Conservation (phyloP, 768 basidiomycete genomes). For the Lactarius akahatsu region DNA sequence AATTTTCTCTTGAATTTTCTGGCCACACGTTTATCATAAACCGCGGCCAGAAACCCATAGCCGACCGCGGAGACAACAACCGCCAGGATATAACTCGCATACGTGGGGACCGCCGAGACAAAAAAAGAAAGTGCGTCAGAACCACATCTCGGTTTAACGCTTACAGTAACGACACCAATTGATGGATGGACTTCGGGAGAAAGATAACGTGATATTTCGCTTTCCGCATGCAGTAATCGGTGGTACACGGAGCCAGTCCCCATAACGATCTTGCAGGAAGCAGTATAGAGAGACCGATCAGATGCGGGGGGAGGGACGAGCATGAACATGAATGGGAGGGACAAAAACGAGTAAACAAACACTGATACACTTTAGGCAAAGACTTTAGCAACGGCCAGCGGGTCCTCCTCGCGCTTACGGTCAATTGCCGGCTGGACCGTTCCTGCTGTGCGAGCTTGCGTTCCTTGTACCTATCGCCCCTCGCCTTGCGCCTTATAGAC, state of each 20-base stretch:
- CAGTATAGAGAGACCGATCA: background rate
- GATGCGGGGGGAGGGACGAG: background rate
- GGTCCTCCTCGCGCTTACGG: conserved; percentile 68
- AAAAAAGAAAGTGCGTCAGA: background rate
- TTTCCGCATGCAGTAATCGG: background rate
- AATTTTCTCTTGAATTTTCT: no score
- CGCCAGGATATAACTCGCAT: background rate
- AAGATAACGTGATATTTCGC: background rate
- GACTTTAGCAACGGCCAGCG: conserved; percentile 81
- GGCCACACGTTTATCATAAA: background rate
- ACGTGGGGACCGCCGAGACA: background rate
- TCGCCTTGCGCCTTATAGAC: conserved; percentile 62
- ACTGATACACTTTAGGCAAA: conserved; percentile 62
- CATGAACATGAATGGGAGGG: conserved; percentile 11
- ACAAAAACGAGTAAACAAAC: conserved; percentile 15
- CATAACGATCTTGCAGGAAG: background rate
- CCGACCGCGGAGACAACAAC: background rate
- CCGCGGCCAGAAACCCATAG: background rate
- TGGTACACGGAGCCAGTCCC: background rate
- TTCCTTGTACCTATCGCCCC: conserved; percentile 77
- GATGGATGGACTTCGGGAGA: background rate
- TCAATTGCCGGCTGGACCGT: conserved; percentile 59
- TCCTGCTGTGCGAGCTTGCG: conserved; percentile 80
- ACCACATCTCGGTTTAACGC: background rate
- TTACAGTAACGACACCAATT: background rate